A percentile compares a stretch with the other conserved stretches of the same genome.
These are phyloP conservation scores for Sporisorium exsertum DNA, from an alignment of 1,284 basidiomycete genomes.

Conservation along the genomic window DNA sequence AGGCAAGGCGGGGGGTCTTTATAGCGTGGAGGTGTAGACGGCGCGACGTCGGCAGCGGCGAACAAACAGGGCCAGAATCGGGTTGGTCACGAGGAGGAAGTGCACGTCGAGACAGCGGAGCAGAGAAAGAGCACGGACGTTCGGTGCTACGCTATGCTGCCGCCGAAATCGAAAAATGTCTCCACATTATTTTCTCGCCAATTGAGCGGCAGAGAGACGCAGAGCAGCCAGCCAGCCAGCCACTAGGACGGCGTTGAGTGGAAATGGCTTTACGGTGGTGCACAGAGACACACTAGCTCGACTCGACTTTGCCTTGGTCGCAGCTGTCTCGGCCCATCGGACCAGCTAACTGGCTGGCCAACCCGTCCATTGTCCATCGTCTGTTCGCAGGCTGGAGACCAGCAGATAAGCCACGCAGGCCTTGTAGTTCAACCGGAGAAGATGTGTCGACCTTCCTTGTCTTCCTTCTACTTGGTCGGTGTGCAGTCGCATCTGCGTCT, in stretches of 20 bases:
- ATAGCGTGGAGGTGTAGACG: background rate
- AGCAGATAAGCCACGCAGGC: no score
- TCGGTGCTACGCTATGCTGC: background rate
- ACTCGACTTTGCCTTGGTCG: no score
- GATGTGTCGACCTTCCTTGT: no score
- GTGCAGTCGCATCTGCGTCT: no score
- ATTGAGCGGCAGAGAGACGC: constrained; percentile 8
- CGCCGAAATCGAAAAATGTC: background rate
- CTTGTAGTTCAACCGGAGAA: no score
- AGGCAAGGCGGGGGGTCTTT: background rate
- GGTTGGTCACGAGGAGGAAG: background rate
- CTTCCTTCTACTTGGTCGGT: no score
- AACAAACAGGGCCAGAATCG: no score
- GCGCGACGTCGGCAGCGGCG: background rate
- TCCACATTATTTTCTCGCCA: constrained; percentile 5
- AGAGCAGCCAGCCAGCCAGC: constrained; percentile 15
- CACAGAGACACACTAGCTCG: background rate
- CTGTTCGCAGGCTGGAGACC: no score
- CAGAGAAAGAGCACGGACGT: background rate
- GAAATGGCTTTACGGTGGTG: constrained; percentile 19
- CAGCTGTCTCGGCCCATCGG: constrained; percentile 36
- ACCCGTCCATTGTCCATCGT: no score
- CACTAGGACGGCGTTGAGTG: constrained; percentile 17
- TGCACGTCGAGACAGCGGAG: background rate
- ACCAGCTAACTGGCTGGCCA: constrained; percentile 25